These are phyloP conservation scores for Selaginella moellendorffii DNA, from an alignment of 75 land plant species.

Conservation along the genomic window DNA sequence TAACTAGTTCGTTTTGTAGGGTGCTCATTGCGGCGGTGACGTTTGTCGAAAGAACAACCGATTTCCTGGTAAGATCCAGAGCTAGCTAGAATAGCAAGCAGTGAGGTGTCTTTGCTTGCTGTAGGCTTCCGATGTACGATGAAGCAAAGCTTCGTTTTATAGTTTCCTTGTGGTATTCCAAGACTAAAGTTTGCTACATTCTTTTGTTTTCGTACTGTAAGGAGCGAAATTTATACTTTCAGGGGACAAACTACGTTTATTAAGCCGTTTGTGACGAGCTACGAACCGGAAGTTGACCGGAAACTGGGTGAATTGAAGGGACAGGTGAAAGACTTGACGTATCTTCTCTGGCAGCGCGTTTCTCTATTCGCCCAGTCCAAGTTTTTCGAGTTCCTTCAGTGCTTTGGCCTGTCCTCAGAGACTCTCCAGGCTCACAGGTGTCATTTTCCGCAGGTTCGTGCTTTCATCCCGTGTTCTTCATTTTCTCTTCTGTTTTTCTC, in stretches of 20 bases:
- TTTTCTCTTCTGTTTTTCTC: background rate
- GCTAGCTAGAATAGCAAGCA: no score
- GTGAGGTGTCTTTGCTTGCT: no score
- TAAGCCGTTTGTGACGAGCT: background rate
- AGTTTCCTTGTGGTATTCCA: constrained; percentile 62
- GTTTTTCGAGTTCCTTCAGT: no score
- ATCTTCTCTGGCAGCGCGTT: no score
- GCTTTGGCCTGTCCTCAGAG: background rate
- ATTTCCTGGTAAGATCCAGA: constrained; percentile 96
- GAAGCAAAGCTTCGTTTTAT: constrained; percentile 67
- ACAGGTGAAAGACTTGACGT: no score
- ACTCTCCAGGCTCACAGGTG: background rate
- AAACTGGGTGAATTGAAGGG: background rate
- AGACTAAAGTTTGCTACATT: constrained; percentile 48
- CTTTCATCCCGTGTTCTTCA: no score
- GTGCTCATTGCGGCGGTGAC: constrained; percentile 71
- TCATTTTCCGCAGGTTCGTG: background rate
- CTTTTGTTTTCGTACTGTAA: background rate
- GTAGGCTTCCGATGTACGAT: constrained; percentile 69
- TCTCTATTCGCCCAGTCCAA: no score
- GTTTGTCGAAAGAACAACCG: constrained; percentile 64
- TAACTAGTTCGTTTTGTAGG: constrained; percentile 27
- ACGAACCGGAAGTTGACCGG: background rate
- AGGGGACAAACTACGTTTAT: constrained; percentile 8
- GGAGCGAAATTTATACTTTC: background rate